Evolutionary conservation across 2,329 filamentous ascomycete genomes (phyloP), one percentile per base, ranked within the genome.

Genomic region (Drechslerella dactyloides): DNA sequence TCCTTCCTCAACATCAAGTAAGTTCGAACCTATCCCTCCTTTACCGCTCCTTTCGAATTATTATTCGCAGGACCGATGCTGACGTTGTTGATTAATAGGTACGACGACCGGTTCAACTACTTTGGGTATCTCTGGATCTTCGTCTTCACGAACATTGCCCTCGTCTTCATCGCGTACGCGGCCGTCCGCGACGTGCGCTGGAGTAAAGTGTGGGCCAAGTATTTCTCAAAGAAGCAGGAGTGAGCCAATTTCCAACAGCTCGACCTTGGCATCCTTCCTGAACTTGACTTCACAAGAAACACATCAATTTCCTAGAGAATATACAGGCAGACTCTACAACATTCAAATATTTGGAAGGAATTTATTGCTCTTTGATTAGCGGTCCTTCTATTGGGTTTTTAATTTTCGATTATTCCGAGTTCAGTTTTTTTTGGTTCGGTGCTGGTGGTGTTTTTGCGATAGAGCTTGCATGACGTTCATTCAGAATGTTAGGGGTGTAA

Each of bases 1-100:
- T 74, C 80, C 1, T 85, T 84, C 4, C 78, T 85, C 40, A 85
- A 84, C 74, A 80, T 85, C 27, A 61, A 80, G 24, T 76, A 74
- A 74, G 75, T 69, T 40, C 19, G 8, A n/a, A 24, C 13, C 37
- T 17, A 30, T 42, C 24, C 40, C 24, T 19, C 21, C 2, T 17
- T 21, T 53, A 42, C 19, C 21, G 42, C 23, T 11, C 4, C 24
- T 46, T 37, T 5, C 21, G 24, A 2, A 13, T 52, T 24, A 21
- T 19, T 8, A 4, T 27, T 13, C 33, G 5, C 48, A 2, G 2
- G 33, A 57, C 50, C 8, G 8, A 48, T 30, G 17, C 52, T 63
- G 42, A 58, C 21, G n/a, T 57, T 19, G 7, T 50, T n/a, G 35
- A 4, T n/a, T 24, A 17, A 24, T 30, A 74, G 73, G 52, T 74